Conservation (phyloP, 768 basidiomycete genomes). For the Mycena chlorophos region DNA sequence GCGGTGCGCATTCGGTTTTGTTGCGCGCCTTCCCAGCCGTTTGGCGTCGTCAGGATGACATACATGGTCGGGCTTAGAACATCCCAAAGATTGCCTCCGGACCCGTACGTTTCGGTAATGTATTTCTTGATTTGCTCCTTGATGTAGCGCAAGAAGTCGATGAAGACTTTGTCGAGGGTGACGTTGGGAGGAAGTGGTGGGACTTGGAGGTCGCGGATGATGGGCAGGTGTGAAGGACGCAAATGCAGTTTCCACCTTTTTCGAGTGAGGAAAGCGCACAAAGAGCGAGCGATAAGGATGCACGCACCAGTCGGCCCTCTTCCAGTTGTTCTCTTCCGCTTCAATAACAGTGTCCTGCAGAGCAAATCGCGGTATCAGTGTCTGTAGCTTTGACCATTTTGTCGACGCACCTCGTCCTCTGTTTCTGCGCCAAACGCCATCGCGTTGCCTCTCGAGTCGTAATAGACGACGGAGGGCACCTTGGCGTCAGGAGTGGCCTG, state of each 20-base stretch:
- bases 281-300: neutral
- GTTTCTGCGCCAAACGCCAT: slow-evolving; percentile 26
- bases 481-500: slow-evolving; percentile 25
- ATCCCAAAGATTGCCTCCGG: slow-evolving; percentile 21
- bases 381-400: neutral
- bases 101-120: slow-evolving; percentile 17
- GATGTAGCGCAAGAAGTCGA: slow-evolving; percentile 22
- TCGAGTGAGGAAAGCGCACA: neutral
- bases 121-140: slow-evolving; percentile 21
- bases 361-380: neutral
- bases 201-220: slow-evolving; percentile 20
- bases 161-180: slow-evolving; percentile 20
- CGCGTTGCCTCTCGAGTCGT: slow-evolving; percentile 15
- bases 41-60: slow-evolving; percentile 25
- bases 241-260: slow-evolving; percentile 23
- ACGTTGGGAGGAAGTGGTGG: slow-evolving; percentile 15
- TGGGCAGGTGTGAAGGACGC: slow-evolving; percentile 23
- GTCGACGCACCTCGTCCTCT: slow-evolving; percentile 14
- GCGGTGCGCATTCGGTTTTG: neutral
- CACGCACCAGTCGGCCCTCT: slow-evolving; percentile 15
- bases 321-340: slow-evolving; percentile 21
- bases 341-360: slow-evolving; percentile 5
- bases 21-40: slow-evolving; percentile 27
- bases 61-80: slow-evolving; percentile 19
- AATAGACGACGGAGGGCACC: slow-evolving; percentile 25